A percentile compares a stretch with the other conserved stretches of the same genome.
phyloP scores from a whole-genome alignment of 441 rosid species.

The Biscutella laevigata region DNA sequence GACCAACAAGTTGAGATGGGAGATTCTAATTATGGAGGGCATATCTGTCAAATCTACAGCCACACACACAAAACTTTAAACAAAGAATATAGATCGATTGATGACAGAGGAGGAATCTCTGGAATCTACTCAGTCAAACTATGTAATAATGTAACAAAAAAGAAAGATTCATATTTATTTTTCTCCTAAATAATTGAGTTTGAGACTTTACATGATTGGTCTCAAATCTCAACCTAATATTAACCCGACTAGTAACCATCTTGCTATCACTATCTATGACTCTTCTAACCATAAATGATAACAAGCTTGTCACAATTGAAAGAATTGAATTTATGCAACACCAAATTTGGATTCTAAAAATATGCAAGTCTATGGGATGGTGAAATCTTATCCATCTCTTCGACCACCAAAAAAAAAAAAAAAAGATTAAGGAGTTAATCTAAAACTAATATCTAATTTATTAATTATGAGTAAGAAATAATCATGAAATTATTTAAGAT shows the following conservation, averaged over 20 bases:
- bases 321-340: not conserved
- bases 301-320: not conserved
- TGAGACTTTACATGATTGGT: constrained; percentile 13
- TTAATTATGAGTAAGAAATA: not conserved
- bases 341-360: constrained; percentile 1
- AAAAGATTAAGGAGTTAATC: too few relatives aligned
- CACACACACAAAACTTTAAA: constrained; percentile 16
- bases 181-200: constrained; percentile 19
- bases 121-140: constrained; percentile 20
- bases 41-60: constrained; percentile 11
- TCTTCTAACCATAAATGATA: too few relatives aligned
- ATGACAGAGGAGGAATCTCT: constrained; percentile 37
- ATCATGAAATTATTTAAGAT: not conserved
- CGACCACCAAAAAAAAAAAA: constrained; percentile 1
- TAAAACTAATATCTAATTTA: not conserved
- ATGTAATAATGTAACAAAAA: constrained; percentile 26
- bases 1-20: constrained; percentile 9
- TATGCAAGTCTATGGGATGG: not conserved
- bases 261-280: too few relatives aligned
- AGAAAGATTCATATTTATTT: constrained; percentile 14
- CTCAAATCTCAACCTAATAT: constrained; percentile 16
- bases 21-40: constrained; percentile 25
- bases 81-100: constrained; percentile 7
- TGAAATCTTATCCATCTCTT: constrained; percentile 12
- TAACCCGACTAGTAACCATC: not conserved